Percentiles rank a stretch among this genome's conserved stretches.
These are phyloP conservation scores for Colletotrichum spinosum DNA, from an alignment of 2,329 filamentous ascomycete genomes.

Conservation along the genomic window DNA sequence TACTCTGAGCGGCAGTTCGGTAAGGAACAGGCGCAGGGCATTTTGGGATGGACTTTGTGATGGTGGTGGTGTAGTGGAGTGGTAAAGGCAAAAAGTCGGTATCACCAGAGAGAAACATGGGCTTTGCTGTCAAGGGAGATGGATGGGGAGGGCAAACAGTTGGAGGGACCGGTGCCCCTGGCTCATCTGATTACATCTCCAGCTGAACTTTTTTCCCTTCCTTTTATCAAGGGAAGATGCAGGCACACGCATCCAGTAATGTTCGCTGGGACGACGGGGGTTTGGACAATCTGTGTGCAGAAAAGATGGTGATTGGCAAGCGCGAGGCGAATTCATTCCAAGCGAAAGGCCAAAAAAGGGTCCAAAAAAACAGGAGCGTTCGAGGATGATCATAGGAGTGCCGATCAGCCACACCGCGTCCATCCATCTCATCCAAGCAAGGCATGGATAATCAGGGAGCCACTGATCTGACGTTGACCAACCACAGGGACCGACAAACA, in stretches of 20 bases:
- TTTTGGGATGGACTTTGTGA: no score
- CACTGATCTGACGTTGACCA: neutral
- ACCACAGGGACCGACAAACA: no score
- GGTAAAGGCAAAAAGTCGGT: no score
- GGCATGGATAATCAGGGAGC: slow-evolving; percentile 2
- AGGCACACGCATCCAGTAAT: neutral
- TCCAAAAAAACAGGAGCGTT: slow-evolving; percentile 9
- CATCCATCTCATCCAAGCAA: neutral
- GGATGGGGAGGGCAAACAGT: no score
- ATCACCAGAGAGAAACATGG: no score
- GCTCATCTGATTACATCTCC: slow-evolving; percentile 4
- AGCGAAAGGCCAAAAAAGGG: neutral
- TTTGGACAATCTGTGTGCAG: no score
- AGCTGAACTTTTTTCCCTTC: no score
- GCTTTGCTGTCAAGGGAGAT: no score
- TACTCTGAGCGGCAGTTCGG: no score
- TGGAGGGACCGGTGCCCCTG: slow-evolving; percentile 1
- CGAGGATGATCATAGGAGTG: slow-evolving; percentile 24
- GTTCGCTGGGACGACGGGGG: neutral
- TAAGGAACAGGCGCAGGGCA: no score
- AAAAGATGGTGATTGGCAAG: slow-evolving; percentile 8
- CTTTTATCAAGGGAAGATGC: no score
- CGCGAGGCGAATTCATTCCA: slow-evolving; percentile 5
- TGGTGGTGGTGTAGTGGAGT: no score
- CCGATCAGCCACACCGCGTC: slow-evolving; percentile 22